Base-by-base conservation (phyloP, 768 basidiomycete genomes). In the Phylloporus sp. region DNA sequence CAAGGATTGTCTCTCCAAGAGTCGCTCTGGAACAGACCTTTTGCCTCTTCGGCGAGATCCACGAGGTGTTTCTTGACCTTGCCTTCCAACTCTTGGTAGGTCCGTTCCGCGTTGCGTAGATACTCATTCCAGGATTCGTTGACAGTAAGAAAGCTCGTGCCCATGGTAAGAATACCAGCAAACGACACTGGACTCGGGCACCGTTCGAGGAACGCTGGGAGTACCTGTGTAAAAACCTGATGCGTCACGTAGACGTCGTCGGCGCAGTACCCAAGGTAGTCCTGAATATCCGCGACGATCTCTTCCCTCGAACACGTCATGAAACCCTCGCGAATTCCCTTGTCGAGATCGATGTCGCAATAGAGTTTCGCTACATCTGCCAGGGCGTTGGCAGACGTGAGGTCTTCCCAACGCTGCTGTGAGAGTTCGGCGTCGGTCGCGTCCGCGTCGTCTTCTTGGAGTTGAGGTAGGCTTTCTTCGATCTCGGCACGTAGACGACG, bases 131-230 rank as follows among this genome's bases (percentile, higher is more conserved):
- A 98, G 42, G 79, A 75, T 56, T 91, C 75, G 62, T 98, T 88
- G 38, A 98, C 92, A 1, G 91, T 84, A 33, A 99, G 71, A 59
- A 97, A 90, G 41, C 88, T 84, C 15, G 85, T 90, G 1, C 90
- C 89, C 96, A 99, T 98, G 4, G 81, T 81, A 34, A 94, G 69
- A 22, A 93, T 77, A 6, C 95, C 94, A 1, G 92, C 85, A 62
- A 97, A 97, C 1, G 90, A 87, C 3, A 90, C 93, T 0, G 94
- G 96, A 62, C 86, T 88, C 0, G 94, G 92, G 65, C 94, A 99
- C 6, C 80, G 81, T 23, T 72, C 61, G 34, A 92, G 73, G 62
- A 95, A 99, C 1, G 80, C 73, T 0, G 94, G 93, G 7, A 96
- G 77, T 23, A 86, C 84, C 44, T 78, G 74, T 13, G 73, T 57